Evolutionary conservation across 768 basidiomycete species (phyloP).

Genomic region (Auricularia auricula-judae): DNA sequence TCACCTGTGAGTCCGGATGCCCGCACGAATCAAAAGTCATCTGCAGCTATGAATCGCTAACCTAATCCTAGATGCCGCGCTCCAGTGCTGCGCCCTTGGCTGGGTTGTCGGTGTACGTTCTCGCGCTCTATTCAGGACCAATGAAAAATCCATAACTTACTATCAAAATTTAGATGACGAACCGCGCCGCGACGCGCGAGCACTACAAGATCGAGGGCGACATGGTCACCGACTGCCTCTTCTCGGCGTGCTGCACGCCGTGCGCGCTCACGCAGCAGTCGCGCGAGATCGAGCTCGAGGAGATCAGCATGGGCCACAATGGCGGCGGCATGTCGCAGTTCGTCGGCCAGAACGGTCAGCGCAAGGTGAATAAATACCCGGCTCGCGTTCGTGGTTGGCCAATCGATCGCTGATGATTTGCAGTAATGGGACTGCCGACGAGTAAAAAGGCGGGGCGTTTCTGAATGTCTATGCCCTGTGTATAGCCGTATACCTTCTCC

Average conservation of each 20-base stretch:
- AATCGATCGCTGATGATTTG: no score
- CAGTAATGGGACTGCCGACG: no score
- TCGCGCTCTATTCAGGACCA: neutral
- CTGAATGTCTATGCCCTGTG: no score
- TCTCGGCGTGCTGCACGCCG: constrained; percentile 28
- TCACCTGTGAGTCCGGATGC: constrained; percentile 22
- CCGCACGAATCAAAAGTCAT: neutral
- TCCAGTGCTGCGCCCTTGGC: constrained; percentile 4
- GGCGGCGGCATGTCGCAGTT: neutral
- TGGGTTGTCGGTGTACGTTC: constrained; percentile 4
- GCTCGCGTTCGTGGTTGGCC: no score
- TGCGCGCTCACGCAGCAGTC: constrained; percentile 8
- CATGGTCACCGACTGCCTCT: constrained; percentile 28
- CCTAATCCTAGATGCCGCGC: neutral
- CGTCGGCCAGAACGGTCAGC: neutral
- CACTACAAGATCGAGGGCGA: constrained; percentile 40
- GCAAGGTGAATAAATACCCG: neutral
- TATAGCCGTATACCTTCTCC: no score
- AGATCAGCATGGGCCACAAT: neutral
- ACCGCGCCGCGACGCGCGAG: constrained; percentile 27
- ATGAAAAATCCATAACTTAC: no score
- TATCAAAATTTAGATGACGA: constrained; percentile 11
- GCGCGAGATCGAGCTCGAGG: constrained; percentile 7
- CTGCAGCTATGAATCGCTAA: constrained; percentile 3
- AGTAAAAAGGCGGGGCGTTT: no score